Base-by-base conservation (phyloP, 129 eudicot genomes). In the Cynara cardunculus region DNA sequence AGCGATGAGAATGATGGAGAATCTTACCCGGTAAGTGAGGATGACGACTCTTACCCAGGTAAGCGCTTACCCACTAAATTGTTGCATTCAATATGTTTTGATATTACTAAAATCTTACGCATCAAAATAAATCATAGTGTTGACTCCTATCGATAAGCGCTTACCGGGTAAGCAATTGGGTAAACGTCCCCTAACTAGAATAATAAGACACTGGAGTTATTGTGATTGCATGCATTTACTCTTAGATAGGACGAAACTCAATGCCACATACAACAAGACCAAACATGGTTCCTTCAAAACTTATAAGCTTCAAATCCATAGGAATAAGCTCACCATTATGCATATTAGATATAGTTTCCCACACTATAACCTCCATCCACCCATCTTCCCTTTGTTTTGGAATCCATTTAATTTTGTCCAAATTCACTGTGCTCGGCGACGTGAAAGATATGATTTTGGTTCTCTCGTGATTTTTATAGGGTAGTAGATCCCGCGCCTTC, bases 351-450 rank as follows among this genome's bases (percentile, higher is more conserved):
- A 46, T 31, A 30, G 62, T 75, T 81, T 81, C 76, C 80, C 80
- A 81, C 10, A 81, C 71, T 67, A 46, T 67, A 31, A 81, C 80
- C 80, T 81, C 85, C 80, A 81, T 81, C 85, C 80, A 81, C 71
- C 85, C 80, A 68, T 81, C 85, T 46, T 75, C 71, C 72, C 85
- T 82, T n/a, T 22, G 44, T 75, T 68, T 70, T 12, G 85, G 81
- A 67, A 82, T 25, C 81, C 85, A 82, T 75, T 75, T 82, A 24
- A 82, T 49, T 4, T 82, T 69, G 81, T 82, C 69, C 61, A 75
- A 49, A 21, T 82, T 69, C 71, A 75, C 76, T 18, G 6, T 25
- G 30, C 25, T 75, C 32, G 76, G 81, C 1, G 76, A 18, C 7
- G 18, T 67, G 44, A 81, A 81, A 74, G 71, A 81, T 67, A 74